Evolutionary conservation across 208 protist genomes (phyloP).

Genomic region (Eutreptiella sp.): DNA sequence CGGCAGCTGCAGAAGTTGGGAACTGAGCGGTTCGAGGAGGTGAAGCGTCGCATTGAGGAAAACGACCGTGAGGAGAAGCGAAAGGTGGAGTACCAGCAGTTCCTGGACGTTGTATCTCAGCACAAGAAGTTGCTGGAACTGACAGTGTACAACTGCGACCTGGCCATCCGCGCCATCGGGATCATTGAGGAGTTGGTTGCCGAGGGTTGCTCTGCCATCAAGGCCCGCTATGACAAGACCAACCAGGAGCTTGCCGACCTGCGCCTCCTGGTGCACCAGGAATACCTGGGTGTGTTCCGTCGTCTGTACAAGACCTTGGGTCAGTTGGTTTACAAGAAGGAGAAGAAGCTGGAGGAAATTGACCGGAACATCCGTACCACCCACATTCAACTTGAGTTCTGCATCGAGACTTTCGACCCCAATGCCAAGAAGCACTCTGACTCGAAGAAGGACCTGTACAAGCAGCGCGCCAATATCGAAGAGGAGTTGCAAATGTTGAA

Average conservation of each 20-base stretch:
- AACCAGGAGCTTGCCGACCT: conserved; percentile 52
- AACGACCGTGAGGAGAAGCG: conserved; percentile 65
- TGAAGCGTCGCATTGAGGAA: conserved; percentile 72
- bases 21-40: conserved; percentile 66
- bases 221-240: conserved; percentile 62
- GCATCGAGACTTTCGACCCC: conserved; percentile 63
- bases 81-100: conserved; percentile 72
- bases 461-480: conserved; percentile 30
- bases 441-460: conserved; percentile 47
- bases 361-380: conserved; percentile 49
- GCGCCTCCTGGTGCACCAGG: conserved; percentile 55
- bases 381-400: conserved; percentile 59
- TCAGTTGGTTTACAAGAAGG: conserved; percentile 60
- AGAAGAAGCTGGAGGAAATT: conserved; percentile 39
- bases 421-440: conserved; percentile 62
- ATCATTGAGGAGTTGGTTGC: conserved; percentile 63
- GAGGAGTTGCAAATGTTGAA: conserved; percentile 53
- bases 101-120: conserved; percentile 62
- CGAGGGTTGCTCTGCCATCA: conserved; percentile 57
- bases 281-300: conserved; percentile 59
- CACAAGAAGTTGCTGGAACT: conserved; percentile 68
- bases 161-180: conserved; percentile 52
- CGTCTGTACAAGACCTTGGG: conserved; percentile 63
- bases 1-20: conserved; percentile 60
- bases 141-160: conserved; percentile 67